phyloP scores from a whole-genome alignment of 1,139 yeast species.

The Hemisphaericaspora lyxosophila region DNA sequence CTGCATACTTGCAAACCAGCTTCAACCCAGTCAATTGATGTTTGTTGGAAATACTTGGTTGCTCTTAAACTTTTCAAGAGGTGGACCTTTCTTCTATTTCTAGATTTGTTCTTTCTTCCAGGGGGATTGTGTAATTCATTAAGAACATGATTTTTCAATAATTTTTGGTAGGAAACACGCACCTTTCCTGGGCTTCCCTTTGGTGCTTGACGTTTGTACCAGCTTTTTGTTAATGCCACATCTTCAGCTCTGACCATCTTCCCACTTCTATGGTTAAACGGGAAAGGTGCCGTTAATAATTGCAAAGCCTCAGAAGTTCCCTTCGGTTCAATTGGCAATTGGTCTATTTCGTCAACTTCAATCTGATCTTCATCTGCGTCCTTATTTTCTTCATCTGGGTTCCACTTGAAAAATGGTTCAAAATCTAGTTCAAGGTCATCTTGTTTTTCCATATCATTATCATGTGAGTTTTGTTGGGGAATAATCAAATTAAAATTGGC shows the following conservation, averaged over 20 bases:
- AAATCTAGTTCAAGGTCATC: slow-evolving; percentile 38
- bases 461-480: slow-evolving; percentile 27
- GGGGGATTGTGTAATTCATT: slow-evolving; percentile 60
- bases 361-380: slow-evolving; percentile 11
- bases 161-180: slow-evolving; percentile 82
- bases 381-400: slow-evolving; percentile 10
- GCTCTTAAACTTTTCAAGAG: slow-evolving; percentile 67
- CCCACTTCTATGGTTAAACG: slow-evolving; percentile 77
- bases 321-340: slow-evolving; percentile 28
- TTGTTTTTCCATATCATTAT: slow-evolving; percentile 18
- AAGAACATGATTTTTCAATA: slow-evolving; percentile 70
- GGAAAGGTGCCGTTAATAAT: slow-evolving; percentile 79
- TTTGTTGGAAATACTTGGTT: slow-evolving; percentile 88
- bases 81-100: slow-evolving; percentile 48
- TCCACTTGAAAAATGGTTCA: slow-evolving; percentile 39
- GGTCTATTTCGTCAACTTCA: slow-evolving; percentile 20
- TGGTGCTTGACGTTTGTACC: slow-evolving; percentile 76
- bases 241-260: slow-evolving; percentile 81
- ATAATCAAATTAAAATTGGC: slow-evolving; percentile 57
- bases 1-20: slow-evolving; percentile 92
- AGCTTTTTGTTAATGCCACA: slow-evolving; percentile 75
- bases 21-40: slow-evolving; percentile 96
- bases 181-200: slow-evolving; percentile 67
- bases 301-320: slow-evolving; percentile 60
- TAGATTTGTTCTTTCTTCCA: slow-evolving; percentile 32